phyloP scores from a whole-genome alignment of 306 rosid genomes.

The Alnus glutinosa region DNA sequence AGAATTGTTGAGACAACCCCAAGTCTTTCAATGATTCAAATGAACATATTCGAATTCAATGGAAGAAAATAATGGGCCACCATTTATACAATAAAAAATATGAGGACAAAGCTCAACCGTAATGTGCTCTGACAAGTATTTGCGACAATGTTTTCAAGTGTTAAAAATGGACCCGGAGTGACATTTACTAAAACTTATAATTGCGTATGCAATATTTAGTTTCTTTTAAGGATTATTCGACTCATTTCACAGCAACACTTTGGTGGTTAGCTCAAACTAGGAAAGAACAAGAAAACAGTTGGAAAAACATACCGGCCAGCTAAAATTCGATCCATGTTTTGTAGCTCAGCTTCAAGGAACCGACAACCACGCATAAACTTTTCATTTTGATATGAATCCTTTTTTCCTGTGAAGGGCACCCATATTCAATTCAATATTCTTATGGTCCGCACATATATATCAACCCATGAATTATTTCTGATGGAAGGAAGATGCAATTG shows the following conservation, averaged over 20 bases:
- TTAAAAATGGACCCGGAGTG: not conserved
- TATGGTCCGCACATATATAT: not conserved
- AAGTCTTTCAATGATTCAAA: constrained; percentile 36
- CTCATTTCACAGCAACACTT: not conserved
- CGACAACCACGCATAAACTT: constrained; percentile 94
- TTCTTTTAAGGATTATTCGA: not conserved
- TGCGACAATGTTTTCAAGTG: not conserved
- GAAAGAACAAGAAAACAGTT: not conserved
- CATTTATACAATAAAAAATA: constrained; percentile 23
- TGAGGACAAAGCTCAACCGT: constrained; percentile 9
- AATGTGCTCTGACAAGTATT: not conserved
- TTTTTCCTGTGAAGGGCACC: constrained; percentile 52
- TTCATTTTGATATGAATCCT: constrained; percentile 84
- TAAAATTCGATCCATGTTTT: constrained; percentile 82
- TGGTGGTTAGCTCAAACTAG: not conserved
- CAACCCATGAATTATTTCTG: not conserved
- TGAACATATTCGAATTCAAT: constrained; percentile 21
- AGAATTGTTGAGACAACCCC: constrained; percentile 29
- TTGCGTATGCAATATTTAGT: not conserved
- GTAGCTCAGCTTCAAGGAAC: constrained; percentile 93
- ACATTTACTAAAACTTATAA: not conserved
- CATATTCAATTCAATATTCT: constrained; percentile 19
- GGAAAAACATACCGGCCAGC: constrained; percentile 78
- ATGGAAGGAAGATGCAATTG: constrained; percentile 5
- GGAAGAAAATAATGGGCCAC: constrained; percentile 28